Base-by-base conservation (phyloP, 495 filamentous ascomycete genomes). In the Annulohypoxylon stygium region DNA sequence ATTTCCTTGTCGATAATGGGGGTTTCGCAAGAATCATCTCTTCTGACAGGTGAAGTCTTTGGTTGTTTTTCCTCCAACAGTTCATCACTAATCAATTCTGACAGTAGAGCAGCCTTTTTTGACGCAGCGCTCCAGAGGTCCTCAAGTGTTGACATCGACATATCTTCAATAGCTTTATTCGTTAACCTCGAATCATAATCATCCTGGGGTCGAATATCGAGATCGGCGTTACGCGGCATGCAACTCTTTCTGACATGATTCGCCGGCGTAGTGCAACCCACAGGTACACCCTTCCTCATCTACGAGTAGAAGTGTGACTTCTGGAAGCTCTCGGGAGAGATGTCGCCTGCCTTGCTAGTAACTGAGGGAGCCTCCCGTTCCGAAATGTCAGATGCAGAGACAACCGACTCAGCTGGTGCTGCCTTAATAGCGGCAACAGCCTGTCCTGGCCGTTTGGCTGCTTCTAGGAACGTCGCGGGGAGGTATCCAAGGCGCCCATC, bases 401-500 rank as follows among this genome's bases (percentile, higher is more conserved):
- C 62, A 36, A 77, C 65, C 37, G 78, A 84, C 53, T 90, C 85
- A 73, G 86, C 88, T 1, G 84, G 83, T 57, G 85, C 79, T 39
- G 89, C 90, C 79, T 90, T 89, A 70, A 85, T 84, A n/a, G 83
- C 81, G 12, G 80, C 80, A 45, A 83, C 61, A 2, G 83, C 82
- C 57, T 82, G 77, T 14, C 79, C 79, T 8, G 83, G 84, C 51
- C 92, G 85, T 75, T 91, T 88, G 65, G 97, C 92, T 6, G 90
- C 87, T 82, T 97, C 94, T 58, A 99, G 86, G 82, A 97, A 99
- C 0, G 92, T 91, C 3, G 90, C 87, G 5, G 96, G 96, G 10
- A 99, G 86, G 77, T 97, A 99, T 2, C 96, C 96, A 54, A 97
- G 90, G 18, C 93, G 85, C 16, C 93, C 94, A 78, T 98, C 94